Conservation (phyloP, 768 basidiomycete genomes). For the Cystobasidium onofrii region DNA sequence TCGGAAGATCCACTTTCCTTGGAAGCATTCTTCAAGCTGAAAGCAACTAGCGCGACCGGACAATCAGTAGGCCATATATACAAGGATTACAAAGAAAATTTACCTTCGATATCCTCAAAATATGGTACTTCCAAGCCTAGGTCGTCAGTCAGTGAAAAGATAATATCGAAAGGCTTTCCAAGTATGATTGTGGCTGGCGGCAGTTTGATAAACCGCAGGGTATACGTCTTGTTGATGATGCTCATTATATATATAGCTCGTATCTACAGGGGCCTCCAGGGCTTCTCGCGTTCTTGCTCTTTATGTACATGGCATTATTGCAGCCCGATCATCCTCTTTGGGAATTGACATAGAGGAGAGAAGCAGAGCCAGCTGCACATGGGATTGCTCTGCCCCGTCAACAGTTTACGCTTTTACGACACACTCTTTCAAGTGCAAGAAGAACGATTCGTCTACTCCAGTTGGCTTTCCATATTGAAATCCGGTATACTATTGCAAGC, state of each 20-base stretch:
- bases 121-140: constrained; percentile 3
- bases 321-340: no score
- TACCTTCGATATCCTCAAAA: neutral
- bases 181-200: constrained; percentile 21
- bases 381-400: no score
- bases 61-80: no score
- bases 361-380: no score
- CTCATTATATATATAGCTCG: neutral
- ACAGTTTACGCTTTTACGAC: no score
- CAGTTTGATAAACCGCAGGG: constrained; percentile 14
- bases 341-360: no score
- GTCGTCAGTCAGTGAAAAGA: constrained; percentile 19
- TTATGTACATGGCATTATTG: neutral
- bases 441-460: no score
- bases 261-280: neutral
- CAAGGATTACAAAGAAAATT: no score
- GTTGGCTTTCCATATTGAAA: no score
- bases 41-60: neutral
- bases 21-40: neutral
- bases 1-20: neutral
- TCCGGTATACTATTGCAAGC: no score
- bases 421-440: no score
- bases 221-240: constrained; percentile 13
- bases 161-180: constrained; percentile 11
- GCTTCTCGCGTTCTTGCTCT: neutral